phyloP scores from a whole-genome alignment of 108 stramenopile species.

The Cyclostephanos invisitatus region DNA sequence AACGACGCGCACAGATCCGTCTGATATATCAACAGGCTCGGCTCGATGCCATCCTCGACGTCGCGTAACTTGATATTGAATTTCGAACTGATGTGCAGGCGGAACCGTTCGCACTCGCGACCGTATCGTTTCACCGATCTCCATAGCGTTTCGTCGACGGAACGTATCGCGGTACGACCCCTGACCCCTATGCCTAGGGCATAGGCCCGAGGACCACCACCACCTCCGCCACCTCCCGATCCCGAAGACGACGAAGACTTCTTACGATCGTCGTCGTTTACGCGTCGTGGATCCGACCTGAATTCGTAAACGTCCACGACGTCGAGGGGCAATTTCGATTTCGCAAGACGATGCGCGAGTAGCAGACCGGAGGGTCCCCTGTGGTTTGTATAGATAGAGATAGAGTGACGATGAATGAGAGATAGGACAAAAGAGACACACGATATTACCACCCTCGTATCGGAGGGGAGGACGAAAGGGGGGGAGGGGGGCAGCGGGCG shows the following conservation, averaged over 20 bases:
- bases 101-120: conserved; percentile 70
- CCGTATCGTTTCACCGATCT: conserved; percentile 52
- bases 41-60: conserved; percentile 44
- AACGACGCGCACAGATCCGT: conserved; percentile 70
- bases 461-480: background rate
- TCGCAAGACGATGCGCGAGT: conserved; percentile 58
- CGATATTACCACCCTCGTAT: too few species aligned
- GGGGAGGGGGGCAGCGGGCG: background rate
- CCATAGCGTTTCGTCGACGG: conserved; percentile 63
- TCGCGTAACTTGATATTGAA: conserved; percentile 56
- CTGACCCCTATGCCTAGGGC: conserved; percentile 71
- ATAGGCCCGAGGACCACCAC: conserved; percentile 33
- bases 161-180: conserved; percentile 63
- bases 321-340: conserved; percentile 18
- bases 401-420: too few species aligned
- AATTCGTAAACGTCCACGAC: conserved; percentile 59
- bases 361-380: conserved; percentile 73
- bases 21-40: conserved; percentile 75
- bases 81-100: conserved; percentile 45
- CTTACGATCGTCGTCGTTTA: conserved; percentile 2
- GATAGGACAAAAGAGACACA: background rate
- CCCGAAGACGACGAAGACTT: background rate
- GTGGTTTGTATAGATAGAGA: background rate
- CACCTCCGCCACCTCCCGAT: too few species aligned
- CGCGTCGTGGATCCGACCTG: conserved; percentile 59